These are phyloP conservation scores for Diaporthe velutina DNA, from an alignment of 2,329 filamentous ascomycete species.

Conservation along the genomic window DNA sequence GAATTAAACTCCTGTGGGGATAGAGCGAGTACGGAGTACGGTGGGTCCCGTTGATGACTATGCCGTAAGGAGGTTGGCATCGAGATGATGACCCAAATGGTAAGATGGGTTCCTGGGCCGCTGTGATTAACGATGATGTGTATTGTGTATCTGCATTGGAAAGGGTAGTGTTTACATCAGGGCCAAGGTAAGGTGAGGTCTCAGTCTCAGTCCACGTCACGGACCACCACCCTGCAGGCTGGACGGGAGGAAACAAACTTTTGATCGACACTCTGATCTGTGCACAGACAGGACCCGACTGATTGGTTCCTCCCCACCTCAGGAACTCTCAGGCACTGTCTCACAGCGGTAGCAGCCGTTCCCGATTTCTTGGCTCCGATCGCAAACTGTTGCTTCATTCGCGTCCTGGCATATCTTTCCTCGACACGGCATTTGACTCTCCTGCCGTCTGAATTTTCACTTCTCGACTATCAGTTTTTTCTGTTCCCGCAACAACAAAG, in stretches of 20 bases:
- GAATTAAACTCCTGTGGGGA: constrained; percentile 5
- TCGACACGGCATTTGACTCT: background rate
- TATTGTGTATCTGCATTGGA: background rate
- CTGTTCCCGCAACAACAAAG: background rate
- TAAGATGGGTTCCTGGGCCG: background rate
- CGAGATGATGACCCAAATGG: background rate
- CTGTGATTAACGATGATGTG: background rate
- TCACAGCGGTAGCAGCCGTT: constrained; percentile 26
- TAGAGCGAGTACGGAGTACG: background rate
- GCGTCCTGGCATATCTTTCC: background rate
- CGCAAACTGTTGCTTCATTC: constrained; percentile 38
- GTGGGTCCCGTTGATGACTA: constrained; percentile 2
- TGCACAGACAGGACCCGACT: constrained; percentile 16
- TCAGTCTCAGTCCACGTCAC: background rate
- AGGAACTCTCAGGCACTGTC: constrained; percentile 22
- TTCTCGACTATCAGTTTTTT: background rate
- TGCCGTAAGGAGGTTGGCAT: constrained; percentile 1
- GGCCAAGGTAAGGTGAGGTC: background rate
- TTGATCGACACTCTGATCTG: constrained; percentile 21
- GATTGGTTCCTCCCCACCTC: constrained; percentile 25
- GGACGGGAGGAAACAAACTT: background rate
- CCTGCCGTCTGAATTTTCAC: constrained; percentile 1
- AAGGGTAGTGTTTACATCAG: too few relatives aligned
- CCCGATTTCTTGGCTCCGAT: constrained; percentile 25
- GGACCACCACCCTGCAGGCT: background rate